These are phyloP conservation scores for Candida ulmi DNA, from an alignment of 805 yeast genomes.

Conservation along the genomic window DNA sequence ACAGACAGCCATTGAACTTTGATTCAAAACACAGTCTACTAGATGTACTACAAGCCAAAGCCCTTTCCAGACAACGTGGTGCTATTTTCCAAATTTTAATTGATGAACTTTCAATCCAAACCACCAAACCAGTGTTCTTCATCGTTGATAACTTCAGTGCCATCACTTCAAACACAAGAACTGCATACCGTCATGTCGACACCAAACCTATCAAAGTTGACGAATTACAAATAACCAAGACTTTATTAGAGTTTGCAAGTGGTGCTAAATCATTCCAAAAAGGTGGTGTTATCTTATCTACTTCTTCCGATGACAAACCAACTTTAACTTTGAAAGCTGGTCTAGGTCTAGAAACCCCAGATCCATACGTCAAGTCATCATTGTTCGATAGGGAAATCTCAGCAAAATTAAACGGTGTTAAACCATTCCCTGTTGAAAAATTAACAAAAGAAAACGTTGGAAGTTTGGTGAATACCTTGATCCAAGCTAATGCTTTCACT, in stretches of 20 bases:
- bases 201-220: slow-evolving; percentile 52
- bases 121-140: slow-evolving; percentile 50
- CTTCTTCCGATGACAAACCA: slow-evolving; percentile 47
- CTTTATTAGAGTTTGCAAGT: slow-evolving; percentile 45
- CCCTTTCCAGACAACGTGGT: slow-evolving; percentile 32
- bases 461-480: slow-evolving; percentile 34
- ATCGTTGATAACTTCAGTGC: slow-evolving; percentile 74
- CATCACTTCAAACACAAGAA: slow-evolving; percentile 44
- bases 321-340: slow-evolving; percentile 57
- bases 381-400: slow-evolving; percentile 55
- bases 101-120: slow-evolving; percentile 48
- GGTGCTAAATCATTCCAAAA: slow-evolving; percentile 47
- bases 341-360: slow-evolving; percentile 43
- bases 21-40: slow-evolving; percentile 29
- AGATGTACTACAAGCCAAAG: slow-evolving; percentile 38
- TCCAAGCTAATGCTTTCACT: slow-evolving; percentile 35
- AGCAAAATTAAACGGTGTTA: slow-evolving; percentile 32
- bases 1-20: slow-evolving; percentile 25
- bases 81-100: slow-evolving; percentile 49
- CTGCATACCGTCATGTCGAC: slow-evolving; percentile 55
- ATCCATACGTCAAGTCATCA: slow-evolving; percentile 46
- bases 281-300: slow-evolving; percentile 65
- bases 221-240: slow-evolving; percentile 58
- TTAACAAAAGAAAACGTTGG: slow-evolving; percentile 40
- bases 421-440: slow-evolving; percentile 37